phyloP scores from a whole-genome alignment of 2,329 filamentous ascomycete genomes.

The Aschersonia sp. region DNA sequence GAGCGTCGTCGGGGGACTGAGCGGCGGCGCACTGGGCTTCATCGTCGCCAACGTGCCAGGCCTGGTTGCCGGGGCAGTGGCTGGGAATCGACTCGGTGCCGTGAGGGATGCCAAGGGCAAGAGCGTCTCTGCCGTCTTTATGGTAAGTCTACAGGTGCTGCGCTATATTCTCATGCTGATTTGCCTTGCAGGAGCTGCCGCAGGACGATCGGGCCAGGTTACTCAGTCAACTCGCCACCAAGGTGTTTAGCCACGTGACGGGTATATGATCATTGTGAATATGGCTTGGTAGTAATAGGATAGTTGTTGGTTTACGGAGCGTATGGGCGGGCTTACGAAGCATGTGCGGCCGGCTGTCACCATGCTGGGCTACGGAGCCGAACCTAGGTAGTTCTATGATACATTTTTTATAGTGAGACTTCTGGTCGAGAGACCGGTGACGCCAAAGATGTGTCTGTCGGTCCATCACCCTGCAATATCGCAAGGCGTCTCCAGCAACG shows the following conservation, averaged over 20 bases:
- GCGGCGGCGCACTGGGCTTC: constrained; percentile 82
- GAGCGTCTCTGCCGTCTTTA: constrained; percentile 86
- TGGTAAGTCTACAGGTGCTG: constrained; percentile 21
- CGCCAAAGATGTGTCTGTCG: too few species aligned
- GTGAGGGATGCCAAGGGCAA: constrained; percentile 84
- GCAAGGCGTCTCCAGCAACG: too few species aligned
- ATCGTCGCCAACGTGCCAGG: constrained; percentile 90
- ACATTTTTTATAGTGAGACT: neutral
- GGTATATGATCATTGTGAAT: constrained; percentile 18
- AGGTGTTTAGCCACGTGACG: constrained; percentile 71
- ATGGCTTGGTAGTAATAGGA: neutral
- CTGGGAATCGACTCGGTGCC: constrained; percentile 81
- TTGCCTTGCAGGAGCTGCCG: constrained; percentile 52
- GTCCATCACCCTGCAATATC: too few species aligned
- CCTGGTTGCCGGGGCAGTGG: constrained; percentile 76
- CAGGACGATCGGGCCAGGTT: constrained; percentile 68
- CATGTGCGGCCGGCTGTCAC: too few species aligned
- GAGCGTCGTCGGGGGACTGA: constrained; percentile 70
- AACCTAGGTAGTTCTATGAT: neutral
- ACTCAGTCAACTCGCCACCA: constrained; percentile 70
- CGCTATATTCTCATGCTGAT: constrained; percentile 1
- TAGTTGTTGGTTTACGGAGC: too few species aligned
- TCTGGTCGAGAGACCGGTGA: too few species aligned
- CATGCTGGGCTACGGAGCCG: too few species aligned
- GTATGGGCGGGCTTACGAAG: too few species aligned